Percentiles rank a stretch among this genome's conserved stretches.
Conservation (phyloP, 305 asterid species). For the Rubia tinctorum region DNA sequence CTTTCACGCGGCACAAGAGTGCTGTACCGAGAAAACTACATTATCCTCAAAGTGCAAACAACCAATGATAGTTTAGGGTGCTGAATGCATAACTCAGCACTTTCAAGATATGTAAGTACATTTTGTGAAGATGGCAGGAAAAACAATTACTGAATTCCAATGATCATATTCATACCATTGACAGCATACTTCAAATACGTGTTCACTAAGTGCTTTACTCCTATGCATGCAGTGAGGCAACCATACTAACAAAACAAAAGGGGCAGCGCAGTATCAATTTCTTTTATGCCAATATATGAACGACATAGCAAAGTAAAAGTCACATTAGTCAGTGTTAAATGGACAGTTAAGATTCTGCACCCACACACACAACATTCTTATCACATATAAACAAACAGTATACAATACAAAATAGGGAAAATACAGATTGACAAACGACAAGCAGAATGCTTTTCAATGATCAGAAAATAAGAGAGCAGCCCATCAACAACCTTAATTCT, state of each 20-base stretch:
- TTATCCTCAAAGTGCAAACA: neutral
- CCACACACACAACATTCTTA: too few species aligned
- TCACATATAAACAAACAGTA: too few species aligned
- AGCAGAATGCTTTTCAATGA: too few species aligned
- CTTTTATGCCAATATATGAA: neutral
- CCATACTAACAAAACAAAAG: too few species aligned
- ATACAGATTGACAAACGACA: too few species aligned
- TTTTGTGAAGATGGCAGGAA: neutral
- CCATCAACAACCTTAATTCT: too few species aligned
- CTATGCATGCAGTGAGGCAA: neutral
- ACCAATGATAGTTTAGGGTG: neutral
- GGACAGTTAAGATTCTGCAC: slow-evolving; percentile 27
- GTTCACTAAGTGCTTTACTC: neutral
- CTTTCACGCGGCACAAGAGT: too few species aligned
- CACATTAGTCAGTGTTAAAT: neutral
- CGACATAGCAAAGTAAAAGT: neutral
- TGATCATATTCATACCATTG: neutral
- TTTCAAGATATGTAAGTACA: neutral
- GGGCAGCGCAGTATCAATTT: neutral
- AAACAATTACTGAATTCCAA: neutral
- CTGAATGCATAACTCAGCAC: neutral
- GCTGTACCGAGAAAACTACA: neutral
- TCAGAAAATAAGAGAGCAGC: too few species aligned
- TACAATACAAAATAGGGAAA: too few species aligned
- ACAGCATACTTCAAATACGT: neutral